Evolutionary conservation across 768 basidiomycete genomes (phyloP).

Genomic region (Boletus eberwhitei): DNA sequence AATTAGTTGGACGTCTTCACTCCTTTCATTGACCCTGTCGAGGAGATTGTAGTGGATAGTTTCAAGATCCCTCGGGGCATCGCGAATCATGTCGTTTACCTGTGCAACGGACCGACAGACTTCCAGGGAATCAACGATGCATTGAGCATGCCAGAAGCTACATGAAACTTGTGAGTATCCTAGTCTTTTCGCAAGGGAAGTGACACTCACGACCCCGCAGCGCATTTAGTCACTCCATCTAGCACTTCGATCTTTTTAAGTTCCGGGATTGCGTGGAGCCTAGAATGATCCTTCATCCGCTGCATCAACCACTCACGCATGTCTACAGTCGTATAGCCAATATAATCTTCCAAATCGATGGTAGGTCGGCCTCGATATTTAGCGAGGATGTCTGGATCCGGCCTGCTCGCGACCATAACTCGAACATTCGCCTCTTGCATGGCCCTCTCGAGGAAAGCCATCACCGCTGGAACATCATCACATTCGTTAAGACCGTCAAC

Average conservation of each 20-base stretch:
- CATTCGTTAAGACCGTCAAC: constrained; percentile 28
- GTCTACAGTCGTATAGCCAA: constrained; percentile 17
- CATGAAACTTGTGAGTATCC: neutral
- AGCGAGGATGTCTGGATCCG: constrained; percentile 17
- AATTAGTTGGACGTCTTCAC: constrained; percentile 22
- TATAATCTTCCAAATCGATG: constrained; percentile 21
- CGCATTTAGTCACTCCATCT: constrained; percentile 8
- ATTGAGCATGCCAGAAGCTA: constrained; percentile 31
- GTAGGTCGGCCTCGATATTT: constrained; percentile 19
- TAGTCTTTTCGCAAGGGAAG: neutral
- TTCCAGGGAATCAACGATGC: constrained; percentile 25
- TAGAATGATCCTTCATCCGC: constrained; percentile 23
- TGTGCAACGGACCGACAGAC: constrained; percentile 24
- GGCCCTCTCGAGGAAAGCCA: constrained; percentile 23
- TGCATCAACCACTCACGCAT: constrained; percentile 26
- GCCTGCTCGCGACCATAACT: constrained; percentile 22
- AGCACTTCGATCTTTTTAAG: constrained; percentile 22
- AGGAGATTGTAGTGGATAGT: constrained; percentile 21
- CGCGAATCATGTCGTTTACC: constrained; percentile 18
- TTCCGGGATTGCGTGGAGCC: constrained; percentile 22
- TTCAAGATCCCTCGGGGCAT: constrained; percentile 21
- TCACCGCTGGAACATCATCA: constrained; percentile 16
- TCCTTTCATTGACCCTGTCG: constrained; percentile 20
- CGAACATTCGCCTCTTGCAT: constrained; percentile 24
- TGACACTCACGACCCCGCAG: constrained; percentile 20